Percentiles rank a stretch among this genome's conserved stretches.
Conservation (phyloP, 2,329 filamentous ascomycete genomes). For the Cercospora berteroae region DNA sequence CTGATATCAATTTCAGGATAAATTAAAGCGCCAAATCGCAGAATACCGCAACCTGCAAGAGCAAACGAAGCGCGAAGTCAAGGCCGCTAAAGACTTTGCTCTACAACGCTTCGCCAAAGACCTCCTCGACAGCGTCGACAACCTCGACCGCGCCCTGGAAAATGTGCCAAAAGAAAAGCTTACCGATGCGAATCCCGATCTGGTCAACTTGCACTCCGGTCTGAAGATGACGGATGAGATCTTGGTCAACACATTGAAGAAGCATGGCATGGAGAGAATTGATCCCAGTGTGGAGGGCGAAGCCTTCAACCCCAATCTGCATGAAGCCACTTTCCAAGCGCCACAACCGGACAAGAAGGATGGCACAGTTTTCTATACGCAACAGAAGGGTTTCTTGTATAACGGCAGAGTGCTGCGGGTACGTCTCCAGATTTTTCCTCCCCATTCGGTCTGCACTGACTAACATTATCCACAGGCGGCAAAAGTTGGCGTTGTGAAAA, state of each 20-base stretch:
- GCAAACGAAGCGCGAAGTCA: constrained; percentile 85
- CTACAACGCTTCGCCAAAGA: constrained; percentile 94
- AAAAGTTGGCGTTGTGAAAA: constrained; percentile 96
- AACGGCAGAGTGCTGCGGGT: constrained; percentile 83
- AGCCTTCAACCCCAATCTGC: constrained; percentile 93
- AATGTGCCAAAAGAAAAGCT: constrained; percentile 77
- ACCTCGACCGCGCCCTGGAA: constrained; percentile 86
- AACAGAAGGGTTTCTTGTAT: constrained; percentile 93
- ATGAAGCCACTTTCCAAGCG: constrained; percentile 95
- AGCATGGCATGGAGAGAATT: constrained; percentile 90
- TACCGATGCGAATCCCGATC: constrained; percentile 63
- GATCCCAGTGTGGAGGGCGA: constrained; percentile 69
- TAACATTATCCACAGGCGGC: constrained; percentile 56
- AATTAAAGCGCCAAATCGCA: constrained; percentile 87
- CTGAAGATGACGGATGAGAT: constrained; percentile 94
- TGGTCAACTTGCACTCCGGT: constrained; percentile 78
- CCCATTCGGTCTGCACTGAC: not conserved
- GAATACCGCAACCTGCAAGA: constrained; percentile 98
- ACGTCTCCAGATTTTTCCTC: constrained; percentile 14
- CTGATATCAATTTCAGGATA: constrained; percentile 62
- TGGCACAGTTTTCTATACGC: constrained; percentile 83
- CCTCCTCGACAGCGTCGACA: constrained; percentile 92
- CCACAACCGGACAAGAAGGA: constrained; percentile 85
- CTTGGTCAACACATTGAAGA: constrained; percentile 81
- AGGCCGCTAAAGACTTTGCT: constrained; percentile 83